Base-by-base conservation (phyloP, 495 filamentous ascomycete species). In the Hypoxylon trugodes region DNA sequence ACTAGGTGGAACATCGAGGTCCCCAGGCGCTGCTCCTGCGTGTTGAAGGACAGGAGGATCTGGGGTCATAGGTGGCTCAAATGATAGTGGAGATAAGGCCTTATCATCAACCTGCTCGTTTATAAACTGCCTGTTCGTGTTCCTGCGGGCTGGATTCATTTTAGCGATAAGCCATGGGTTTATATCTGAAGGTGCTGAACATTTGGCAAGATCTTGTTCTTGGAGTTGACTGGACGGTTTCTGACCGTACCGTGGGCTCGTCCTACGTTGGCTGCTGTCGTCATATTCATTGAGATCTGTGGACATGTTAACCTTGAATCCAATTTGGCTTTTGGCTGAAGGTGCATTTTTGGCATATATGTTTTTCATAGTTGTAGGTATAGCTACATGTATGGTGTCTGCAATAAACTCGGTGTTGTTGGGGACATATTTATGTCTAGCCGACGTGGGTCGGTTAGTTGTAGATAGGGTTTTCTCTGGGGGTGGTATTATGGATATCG, bases 151-250 rank as follows among this genome's bases (percentile, higher is more conserved):
- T 4, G 83, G 71, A 43, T 81, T 87, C 69, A 86, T 75, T 63
- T 85, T 88, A 6, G 87, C 84, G 42, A 86, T 77, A 0, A 79
- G 71, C 84, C 84, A 88, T 3, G 87, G 87, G 59, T 88, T 88
- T 2, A 82, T 42, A 79, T 56, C 2, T 58, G 68, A 33, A 68
- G 16, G 19, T 0, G 37, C 13, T 12, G 30, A 57, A 22, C n/a
- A 46, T 48, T 43, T 35, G 15, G 24, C 16, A 48, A 38, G 76
- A 64, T 53, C 41, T 38, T 47, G 30, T 53, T 30, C 24, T 55
- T 60, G 32, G 38, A 59, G 69, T 30, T 16, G 35, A 26, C 10
- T 22, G 3, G n/a, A 18, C 0, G 16, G 16, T 19, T 26, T 8
- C 19, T 40, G 56, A 3, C 61, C 37, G 56, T 57, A 66, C 12